Evolutionary conservation across 768 basidiomycete genomes (phyloP), one percentile per base, ranked within the genome.

Genomic region (Lentinus tigrinus): DNA sequence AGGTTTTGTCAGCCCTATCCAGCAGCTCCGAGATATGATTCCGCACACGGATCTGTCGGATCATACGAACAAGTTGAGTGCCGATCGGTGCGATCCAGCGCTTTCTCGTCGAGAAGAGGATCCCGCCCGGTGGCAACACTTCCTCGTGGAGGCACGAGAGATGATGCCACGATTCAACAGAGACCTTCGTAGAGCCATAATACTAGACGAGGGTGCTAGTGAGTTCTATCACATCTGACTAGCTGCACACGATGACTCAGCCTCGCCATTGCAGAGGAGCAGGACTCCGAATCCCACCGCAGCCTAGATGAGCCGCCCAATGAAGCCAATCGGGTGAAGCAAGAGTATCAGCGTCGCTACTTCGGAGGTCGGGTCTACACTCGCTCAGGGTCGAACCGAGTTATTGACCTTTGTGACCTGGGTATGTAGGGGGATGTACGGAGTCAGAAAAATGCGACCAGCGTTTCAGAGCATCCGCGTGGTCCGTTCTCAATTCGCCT

Each of bases 381-480:
- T 43, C 55, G 14, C 47, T 40, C 46, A 14, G 42, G 34, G 0
- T 17, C 28, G 16, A 27, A 14, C 24, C 10, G 13, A 9, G 31
- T 58, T 21, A 57, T 47, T 61, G 52, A 54, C 56, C 34, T 47
- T 50, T 39, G 43, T 47, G n/a, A 38, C 14, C n/a, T 47, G 38
- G 24, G 16, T 8, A 3, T 21, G 16, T 40, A 27, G 13, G 21
- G 56, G 60, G 63, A 16, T 56, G 54, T 3, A 49, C 27, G 13
- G 16, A 38, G n/a, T 4, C 17, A 4, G 46, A 56, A n/a, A 44
- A 34, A 10, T 43, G 27, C 51, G 36, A 53, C 16, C 56, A 64
- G 40, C 44, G 59, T 23, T 31, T 61, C 31, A 38, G 63, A 24
- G 63, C 63, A 2, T 64, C 63, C 3, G 63, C 63, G 2, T 64